A percentile compares a stretch with the other conserved stretches of the same genome.
phyloP scores from a whole-genome alignment of 306 rosid species.

The Vachellia collinsii region DNA sequence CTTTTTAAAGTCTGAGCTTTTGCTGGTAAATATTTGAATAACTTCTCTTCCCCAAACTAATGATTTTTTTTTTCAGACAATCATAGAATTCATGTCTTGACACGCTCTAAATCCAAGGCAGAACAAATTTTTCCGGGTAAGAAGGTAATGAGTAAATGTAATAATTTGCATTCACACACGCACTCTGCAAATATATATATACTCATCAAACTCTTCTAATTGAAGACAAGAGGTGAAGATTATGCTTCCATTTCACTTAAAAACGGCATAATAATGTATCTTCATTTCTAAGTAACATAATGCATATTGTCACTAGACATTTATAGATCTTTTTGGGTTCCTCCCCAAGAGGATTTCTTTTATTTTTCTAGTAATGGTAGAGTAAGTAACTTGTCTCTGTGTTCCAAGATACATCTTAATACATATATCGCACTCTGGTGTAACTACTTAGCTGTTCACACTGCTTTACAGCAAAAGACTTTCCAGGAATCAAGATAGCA shows the following conservation, averaged over 20 bases:
- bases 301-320: slow-evolving; percentile 9
- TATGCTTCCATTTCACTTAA: slow-evolving; percentile 12
- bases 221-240: slow-evolving; percentile 15
- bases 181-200: slow-evolving; percentile 1
- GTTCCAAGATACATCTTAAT: slow-evolving; percentile 15
- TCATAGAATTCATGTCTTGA: slow-evolving; percentile 76
- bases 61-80: slow-evolving; percentile 62
- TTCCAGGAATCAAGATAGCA: slow-evolving; percentile 82
- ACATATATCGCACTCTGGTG: slow-evolving; percentile 25
- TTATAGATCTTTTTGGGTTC: slow-evolving; percentile 14
- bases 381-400: background rate
- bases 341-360: slow-evolving; percentile 1
- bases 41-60: slow-evolving; percentile 20
- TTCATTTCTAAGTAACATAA: slow-evolving; percentile 8
- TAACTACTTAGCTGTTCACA: slow-evolving; percentile 39
- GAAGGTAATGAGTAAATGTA: slow-evolving; percentile 75
- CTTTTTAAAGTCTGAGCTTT: slow-evolving; percentile 25
- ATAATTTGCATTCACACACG: slow-evolving; percentile 27
- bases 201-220: slow-evolving; percentile 28
- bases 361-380: slow-evolving; percentile 23
- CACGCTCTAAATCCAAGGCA: slow-evolving; percentile 89
- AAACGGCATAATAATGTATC: background rate
- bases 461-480: slow-evolving; percentile 67
- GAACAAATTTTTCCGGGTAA: slow-evolving; percentile 96
- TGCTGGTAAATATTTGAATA: slow-evolving; percentile 8